Base-by-base conservation (phyloP, 2,329 filamentous ascomycete species). In the Alternaria burnsii region DNA sequence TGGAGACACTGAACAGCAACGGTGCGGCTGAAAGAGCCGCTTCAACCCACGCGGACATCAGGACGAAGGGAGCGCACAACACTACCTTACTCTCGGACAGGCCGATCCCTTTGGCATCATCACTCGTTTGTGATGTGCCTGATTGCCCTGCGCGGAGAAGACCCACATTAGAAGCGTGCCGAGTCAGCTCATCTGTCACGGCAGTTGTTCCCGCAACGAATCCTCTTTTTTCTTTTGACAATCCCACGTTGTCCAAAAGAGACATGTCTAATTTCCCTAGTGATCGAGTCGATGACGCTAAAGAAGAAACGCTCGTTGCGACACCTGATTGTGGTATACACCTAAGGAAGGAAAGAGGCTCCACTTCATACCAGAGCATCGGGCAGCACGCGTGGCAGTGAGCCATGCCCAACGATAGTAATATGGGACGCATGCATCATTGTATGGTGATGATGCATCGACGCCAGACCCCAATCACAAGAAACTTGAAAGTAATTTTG, bases 11-110 rank as follows among this genome's bases (percentile, higher is more conserved):
- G 14, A 11, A 53, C 24, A 22, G 10, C 10, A 58, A 44, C 32
- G 28, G 32, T 53, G 30, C 52, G 36, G 44, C 44, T 41, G 30
- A 55, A 55, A 44, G 22, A 42, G 30, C 52, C 52, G 52, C 12
- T 22, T 8, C 34, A 28, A 42, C 20, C 18, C 42, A 48, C 50
- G 42, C 48, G 56, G 34, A 47, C 22, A 2, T 28, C 34, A 52
- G 38, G 22, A 18, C 26, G 46, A 57, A 52, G 32, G 18, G 38
- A 41, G 52, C 38, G 46, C 28, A 43, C 22, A 42, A 22, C 28
- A 57, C 36, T 38, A 30, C 34, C 22, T 28, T 40, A 34, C 28
- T 24, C 24, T 26, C 30, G 36, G 26, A 44, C 22, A 44, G 16
- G 12, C 7, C 30, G n/a, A 36, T 34, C 10, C 14, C 22, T 14